Base-by-base conservation (phyloP, 2,329 filamentous ascomycete genomes). In the Colletotrichum karsti region DNA sequence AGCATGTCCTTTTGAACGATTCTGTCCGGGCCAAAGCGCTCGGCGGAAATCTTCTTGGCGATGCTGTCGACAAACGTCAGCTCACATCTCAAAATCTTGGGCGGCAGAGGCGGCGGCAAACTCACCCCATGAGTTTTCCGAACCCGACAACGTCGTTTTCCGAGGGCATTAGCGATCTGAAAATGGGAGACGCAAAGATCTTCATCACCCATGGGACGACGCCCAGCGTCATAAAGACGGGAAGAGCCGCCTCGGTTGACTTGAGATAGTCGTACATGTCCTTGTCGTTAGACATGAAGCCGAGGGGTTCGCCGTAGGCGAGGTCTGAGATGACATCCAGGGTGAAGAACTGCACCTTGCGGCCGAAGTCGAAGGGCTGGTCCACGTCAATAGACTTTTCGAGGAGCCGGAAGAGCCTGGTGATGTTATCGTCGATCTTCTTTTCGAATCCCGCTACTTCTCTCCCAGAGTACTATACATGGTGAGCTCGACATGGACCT, bases 291-390 rank as follows among this genome's bases (percentile, higher is more conserved):
- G 79, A 77, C 2, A 87, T 64, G 71, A 82, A 84, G 13, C 84
- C 83, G 67, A 87, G 85, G 0, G 80, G 75, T 33, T 81, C 73
- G 7, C 84, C 85, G 44, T 87, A 83, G 2, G 84, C 84, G 10
- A 88, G 68, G 15, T 82, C 80, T 12, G 82, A 85, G 48, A 88
- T 85, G 26, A 88, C 83, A 65, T 89, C 87, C 0, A 88, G 73
- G 0, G 85, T 86, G 42, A 87, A 83, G 76, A 80, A 87, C 44
- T 86, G 83, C 2, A 81, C 79, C 33, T 84, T 83, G 6, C 76
- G 76, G 3, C 81, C 82, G 20, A 88, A 73, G 63, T 88, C 85
- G 71, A 85, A 76, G 15, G 80, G 72, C 53, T 84, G 83, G 60
- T 79, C 82, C 7, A 59, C 64, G 20, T 28, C 46, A 12, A 78